Conservation (phyloP, 306 rosid species). For the Vachellia collinsii region DNA sequence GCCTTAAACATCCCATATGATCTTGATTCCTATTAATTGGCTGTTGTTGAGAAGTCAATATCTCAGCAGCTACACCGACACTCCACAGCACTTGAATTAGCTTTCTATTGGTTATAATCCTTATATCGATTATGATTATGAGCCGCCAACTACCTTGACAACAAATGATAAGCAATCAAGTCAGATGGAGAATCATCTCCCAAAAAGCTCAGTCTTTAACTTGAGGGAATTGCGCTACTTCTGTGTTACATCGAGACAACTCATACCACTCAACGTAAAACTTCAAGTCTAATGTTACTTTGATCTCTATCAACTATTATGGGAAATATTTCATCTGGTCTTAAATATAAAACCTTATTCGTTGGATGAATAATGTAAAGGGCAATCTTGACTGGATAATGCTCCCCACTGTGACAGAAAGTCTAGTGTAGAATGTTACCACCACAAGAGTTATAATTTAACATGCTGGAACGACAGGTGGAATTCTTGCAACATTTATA, state of each 20-base stretch:
- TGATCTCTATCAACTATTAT: not conserved
- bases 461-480: not conserved
- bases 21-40: not conserved
- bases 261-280: not conserved
- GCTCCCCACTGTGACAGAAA: no score
- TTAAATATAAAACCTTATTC: no score
- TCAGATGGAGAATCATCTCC: not conserved
- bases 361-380: not conserved
- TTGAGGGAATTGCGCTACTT: not conserved
- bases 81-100: not conserved
- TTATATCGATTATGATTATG: not conserved
- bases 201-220: not conserved
- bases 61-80: not conserved
- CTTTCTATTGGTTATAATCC: not conserved
- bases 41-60: not conserved
- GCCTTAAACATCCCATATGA: not conserved
- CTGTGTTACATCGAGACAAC: not conserved
- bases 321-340: not conserved
- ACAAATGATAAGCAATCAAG: not conserved
- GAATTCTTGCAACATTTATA: slow-evolving; percentile 8
- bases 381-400: not conserved
- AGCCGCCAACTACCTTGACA: not conserved
- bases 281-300: not conserved
- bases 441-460: not conserved
- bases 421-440: not conserved